A percentile compares a stretch with the other conserved stretches of the same genome.
Conservation (phyloP, 208 protist species). For the Strigomonas galati region DNA sequence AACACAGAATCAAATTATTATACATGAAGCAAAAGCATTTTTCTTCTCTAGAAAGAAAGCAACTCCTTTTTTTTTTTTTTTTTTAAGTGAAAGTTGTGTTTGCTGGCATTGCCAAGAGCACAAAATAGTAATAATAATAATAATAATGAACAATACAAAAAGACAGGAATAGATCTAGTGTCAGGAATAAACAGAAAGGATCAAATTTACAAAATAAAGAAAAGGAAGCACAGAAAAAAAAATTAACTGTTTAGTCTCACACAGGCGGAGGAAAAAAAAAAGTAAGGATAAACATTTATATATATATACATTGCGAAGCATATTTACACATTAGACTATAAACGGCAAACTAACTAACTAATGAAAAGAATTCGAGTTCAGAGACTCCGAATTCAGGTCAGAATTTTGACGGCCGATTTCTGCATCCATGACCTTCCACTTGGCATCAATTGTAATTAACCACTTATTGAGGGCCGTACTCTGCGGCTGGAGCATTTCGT, state of each 20-base stretch:
- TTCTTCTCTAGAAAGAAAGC: neutral
- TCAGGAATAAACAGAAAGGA: neutral
- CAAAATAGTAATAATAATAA: neutral
- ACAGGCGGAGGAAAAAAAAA: neutral
- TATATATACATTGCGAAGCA: neutral
- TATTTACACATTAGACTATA: too few relatives aligned
- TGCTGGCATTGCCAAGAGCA: neutral
- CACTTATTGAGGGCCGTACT: slow-evolving; percentile 43
- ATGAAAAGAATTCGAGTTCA: slow-evolving; percentile 6
- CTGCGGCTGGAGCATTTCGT: slow-evolving; percentile 40
- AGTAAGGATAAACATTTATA: neutral
- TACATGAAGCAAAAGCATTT: neutral
- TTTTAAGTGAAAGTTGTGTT: slow-evolving; percentile 1
- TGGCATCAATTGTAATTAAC: slow-evolving; percentile 36
- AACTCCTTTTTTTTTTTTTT: slow-evolving; percentile 5
- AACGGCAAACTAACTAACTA: slow-evolving; percentile 5
- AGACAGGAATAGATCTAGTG: neutral
- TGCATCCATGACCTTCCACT: slow-evolving; percentile 13
- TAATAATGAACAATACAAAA: neutral
- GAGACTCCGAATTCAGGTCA: neutral
- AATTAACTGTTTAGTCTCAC: neutral
- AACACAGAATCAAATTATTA: neutral
- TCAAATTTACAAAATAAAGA: slow-evolving; percentile 1
- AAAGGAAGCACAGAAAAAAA: slow-evolving; percentile 4
- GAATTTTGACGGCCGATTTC: neutral